A percentile compares a stretch with the other conserved stretches of the same genome.
Evolutionary conservation across 2,329 filamentous ascomycete species (phyloP).

Genomic region (Cryphonectria japonica): DNA sequence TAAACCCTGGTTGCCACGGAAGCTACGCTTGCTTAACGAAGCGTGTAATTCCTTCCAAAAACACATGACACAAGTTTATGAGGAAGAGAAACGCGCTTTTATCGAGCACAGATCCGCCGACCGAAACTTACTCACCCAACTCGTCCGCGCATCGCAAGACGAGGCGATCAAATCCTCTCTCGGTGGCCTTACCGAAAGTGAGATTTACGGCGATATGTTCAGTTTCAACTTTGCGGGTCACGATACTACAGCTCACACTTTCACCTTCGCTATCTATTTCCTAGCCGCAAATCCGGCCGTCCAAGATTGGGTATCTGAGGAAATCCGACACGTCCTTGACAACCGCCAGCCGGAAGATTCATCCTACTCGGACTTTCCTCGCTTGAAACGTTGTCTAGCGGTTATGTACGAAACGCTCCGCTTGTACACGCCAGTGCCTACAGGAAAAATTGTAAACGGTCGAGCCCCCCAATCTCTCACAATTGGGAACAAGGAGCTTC

Average conservation of each 20-base stretch:
- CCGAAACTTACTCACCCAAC: conserved; percentile 9
- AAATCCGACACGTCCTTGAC: neutral
- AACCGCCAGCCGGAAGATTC: neutral
- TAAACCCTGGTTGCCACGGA: conserved; percentile 29
- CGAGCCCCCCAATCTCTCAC: neutral
- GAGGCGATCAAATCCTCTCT: neutral
- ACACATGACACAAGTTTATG: conserved; percentile 38
- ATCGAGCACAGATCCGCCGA: neutral
- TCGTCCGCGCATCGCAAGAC: conserved; percentile 16
- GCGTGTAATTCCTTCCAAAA: conserved; percentile 35
- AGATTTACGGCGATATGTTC: conserved; percentile 47
- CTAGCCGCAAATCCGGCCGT: conserved; percentile 8
- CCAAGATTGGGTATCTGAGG: conserved; percentile 17
- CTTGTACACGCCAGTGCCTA: conserved; percentile 9
- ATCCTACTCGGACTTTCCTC: neutral
- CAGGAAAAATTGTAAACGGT: neutral
- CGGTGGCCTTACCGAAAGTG: conserved; percentile 40
- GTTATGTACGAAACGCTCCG: conserved; percentile 14
- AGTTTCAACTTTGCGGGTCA: conserved; percentile 19
- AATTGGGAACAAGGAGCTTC: neutral
- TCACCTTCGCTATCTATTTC: conserved; percentile 6
- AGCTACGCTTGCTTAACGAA: conserved; percentile 33
- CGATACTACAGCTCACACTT: conserved; percentile 10
- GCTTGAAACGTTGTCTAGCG: neutral
- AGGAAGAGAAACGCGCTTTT: conserved; percentile 34